Evolutionary conservation across 306 rosid genomes (phyloP), one percentile per base, ranked within the genome.

Genomic region (Begonia fuchsioides): DNA sequence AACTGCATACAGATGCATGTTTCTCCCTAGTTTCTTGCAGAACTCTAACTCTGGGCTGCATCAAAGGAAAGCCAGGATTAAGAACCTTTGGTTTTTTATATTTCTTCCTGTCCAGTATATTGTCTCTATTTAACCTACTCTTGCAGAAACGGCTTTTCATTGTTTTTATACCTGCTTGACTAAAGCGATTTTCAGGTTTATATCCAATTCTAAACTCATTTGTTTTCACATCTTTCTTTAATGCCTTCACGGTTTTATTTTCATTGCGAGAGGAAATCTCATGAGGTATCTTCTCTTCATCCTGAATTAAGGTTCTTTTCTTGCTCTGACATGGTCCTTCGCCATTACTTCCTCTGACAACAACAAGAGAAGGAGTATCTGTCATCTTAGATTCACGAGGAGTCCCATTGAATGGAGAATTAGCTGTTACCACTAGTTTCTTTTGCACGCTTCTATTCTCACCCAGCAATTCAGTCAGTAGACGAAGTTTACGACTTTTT

Each of bases 381-480:
- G 55, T 57, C 52, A 64, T 63, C 53, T 67, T 70, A 75, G 77
- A 65, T 56, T 64, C 61, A 50, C 48, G 67, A 57, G 72, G 63
- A 59, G 53, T 57, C 58, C 63, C 73, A 26, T 49, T 65, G 64
- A 72, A 57, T 49, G 77, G 59, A 55, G 73, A 69, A 59, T 65
- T 78, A 57, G 38, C 46, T 10, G 35, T 38, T 40, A 56, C 49
- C 43, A 53, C 55, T 56, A 40, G 62, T 45, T 62, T 80, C 43
- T 65, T 60, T 68, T 73, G 81, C 16, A 54, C 44, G 48, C 72
- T 75, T 20, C 69, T 77, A 59, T 74, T 70, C 57, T 71, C 78
- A 72, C 76, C 62, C 59, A 84, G 65, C 62, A 92, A 71, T 54
- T 92, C 99, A 65, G 86, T 59, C 83, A 92, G 72, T 58, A 82